phyloP scores from a whole-genome alignment of 768 basidiomycete genomes.

The Collybia sp. region DNA sequence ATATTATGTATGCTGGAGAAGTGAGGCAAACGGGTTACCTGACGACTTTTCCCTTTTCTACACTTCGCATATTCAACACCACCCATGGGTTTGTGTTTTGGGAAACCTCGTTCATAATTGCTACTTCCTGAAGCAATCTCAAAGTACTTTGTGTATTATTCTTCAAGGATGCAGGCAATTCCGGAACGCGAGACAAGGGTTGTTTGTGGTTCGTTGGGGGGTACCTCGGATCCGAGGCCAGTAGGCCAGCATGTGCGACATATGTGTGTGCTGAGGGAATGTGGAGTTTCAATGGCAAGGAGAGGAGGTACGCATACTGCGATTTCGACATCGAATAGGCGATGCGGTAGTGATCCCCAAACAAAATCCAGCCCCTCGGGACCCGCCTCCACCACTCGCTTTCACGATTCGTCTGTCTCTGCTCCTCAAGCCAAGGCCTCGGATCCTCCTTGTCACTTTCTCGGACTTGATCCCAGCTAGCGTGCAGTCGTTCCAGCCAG shows the following conservation, averaged over 20 bases:
- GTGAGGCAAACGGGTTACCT: conserved; percentile 22
- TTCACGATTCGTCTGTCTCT: conserved; percentile 19
- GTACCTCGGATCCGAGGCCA: conserved; percentile 64
- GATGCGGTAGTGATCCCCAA: conserved; percentile 71
- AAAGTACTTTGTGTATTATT: conserved; percentile 22
- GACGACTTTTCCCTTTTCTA: conserved; percentile 40
- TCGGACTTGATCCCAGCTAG: conserved; percentile 31
- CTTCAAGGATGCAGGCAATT: conserved; percentile 9
- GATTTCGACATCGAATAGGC: conserved; percentile 60
- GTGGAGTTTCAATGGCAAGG: conserved; percentile 73
- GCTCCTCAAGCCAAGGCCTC: conserved; percentile 28
- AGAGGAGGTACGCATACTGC: conserved; percentile 68
- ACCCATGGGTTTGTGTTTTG: conserved; percentile 81
- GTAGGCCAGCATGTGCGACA: conserved; percentile 81
- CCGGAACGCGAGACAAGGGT: conserved; percentile 66
- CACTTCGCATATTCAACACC: conserved; percentile 65
- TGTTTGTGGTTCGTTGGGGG: conserved; percentile 48
- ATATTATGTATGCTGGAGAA: not conserved
- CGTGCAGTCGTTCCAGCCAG: conserved; percentile 55
- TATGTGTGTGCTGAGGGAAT: conserved; percentile 70
- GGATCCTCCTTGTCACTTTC: conserved; percentile 23
- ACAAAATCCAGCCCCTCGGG: conserved; percentile 70
- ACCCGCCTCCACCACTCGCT: conserved; percentile 43
- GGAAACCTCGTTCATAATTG: conserved; percentile 61
- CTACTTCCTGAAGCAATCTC: conserved; percentile 60